Conservation (phyloP, 768 basidiomycete genomes). For the Stropharia rugosoannulata region DNA sequence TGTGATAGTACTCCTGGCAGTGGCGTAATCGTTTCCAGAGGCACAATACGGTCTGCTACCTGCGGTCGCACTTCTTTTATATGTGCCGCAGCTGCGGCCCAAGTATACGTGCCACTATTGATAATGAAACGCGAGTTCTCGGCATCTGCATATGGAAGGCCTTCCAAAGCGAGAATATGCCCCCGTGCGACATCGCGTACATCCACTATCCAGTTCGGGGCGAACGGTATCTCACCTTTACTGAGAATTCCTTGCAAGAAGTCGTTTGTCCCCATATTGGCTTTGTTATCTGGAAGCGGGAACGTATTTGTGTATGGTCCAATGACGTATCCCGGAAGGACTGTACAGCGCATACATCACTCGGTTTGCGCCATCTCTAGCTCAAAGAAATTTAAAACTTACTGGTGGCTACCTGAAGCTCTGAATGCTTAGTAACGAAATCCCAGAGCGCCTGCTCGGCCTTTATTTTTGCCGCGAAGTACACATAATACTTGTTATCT, state of each 20-base stretch:
- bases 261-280: conserved; percentile 28
- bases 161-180: conserved; percentile 29
- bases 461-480: conserved; percentile 39
- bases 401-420: conserved; percentile 39
- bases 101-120: conserved; percentile 26
- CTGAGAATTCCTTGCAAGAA: conserved; percentile 26
- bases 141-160: conserved; percentile 20
- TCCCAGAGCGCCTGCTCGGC: conserved; percentile 43
- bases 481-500: conserved; percentile 29
- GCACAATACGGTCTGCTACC: conserved; percentile 11
- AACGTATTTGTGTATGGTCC: conserved; percentile 34
- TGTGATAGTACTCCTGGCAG: conserved; percentile 23
- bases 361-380: not conserved
- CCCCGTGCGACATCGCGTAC: conserved; percentile 35
- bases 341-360: conserved; percentile 11
- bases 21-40: conserved; percentile 15
- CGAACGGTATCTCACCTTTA: conserved; percentile 17
- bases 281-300: conserved; percentile 24
- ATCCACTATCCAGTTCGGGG: conserved; percentile 30
- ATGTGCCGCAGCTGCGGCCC: conserved; percentile 27
- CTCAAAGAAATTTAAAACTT: conserved; percentile 8
- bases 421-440: conserved; percentile 36
- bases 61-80: conserved; percentile 18
- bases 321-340: conserved; percentile 36
- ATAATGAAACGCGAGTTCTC: conserved; percentile 29